A percentile compares a stretch with the other conserved stretches of the same genome.
These are phyloP conservation scores for Plectosphaerella cucumerina DNA, from an alignment of 2,329 filamentous ascomycete species.

Conservation along the genomic window DNA sequence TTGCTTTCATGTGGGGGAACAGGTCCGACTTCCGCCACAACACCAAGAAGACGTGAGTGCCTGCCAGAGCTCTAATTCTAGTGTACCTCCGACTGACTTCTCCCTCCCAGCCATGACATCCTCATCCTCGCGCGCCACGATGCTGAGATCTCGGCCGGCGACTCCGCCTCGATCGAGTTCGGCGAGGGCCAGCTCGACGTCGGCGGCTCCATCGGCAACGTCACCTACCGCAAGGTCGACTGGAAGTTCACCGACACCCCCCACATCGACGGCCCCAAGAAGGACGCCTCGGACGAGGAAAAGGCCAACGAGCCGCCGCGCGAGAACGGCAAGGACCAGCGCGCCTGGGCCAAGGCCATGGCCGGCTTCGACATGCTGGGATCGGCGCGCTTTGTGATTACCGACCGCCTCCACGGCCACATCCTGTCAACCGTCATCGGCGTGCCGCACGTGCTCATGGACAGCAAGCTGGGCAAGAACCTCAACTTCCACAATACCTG, in stretches of 20 bases:
- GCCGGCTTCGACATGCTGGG: constrained; percentile 19
- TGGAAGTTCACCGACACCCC: constrained; percentile 21
- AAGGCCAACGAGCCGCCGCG: background rate
- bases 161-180: constrained; percentile 15
- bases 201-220: constrained; percentile 16
- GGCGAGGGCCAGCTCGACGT: constrained; percentile 17
- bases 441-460: constrained; percentile 21
- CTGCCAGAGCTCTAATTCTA: background rate
- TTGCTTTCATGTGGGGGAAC: constrained; percentile 22
- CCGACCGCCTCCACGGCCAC: constrained; percentile 19
- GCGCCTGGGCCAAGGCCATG: constrained; percentile 20
- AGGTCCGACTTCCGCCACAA: constrained; percentile 19
- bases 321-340: constrained; percentile 19
- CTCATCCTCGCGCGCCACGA: constrained; percentile 20
- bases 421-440: constrained; percentile 20
- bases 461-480: constrained; percentile 23
- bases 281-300: background rate
- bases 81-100: constrained; percentile 6
- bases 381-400: constrained; percentile 20
- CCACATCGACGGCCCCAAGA: constrained; percentile 13
- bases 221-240: constrained; percentile 20
- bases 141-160: constrained; percentile 16
- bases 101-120: constrained; percentile 15
- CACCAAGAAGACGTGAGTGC: constrained; percentile 20
- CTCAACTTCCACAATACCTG: constrained; percentile 23